These are phyloP conservation scores for Ilyonectria destructans DNA, from an alignment of 2,329 filamentous ascomycete genomes.

Conservation along the genomic window DNA sequence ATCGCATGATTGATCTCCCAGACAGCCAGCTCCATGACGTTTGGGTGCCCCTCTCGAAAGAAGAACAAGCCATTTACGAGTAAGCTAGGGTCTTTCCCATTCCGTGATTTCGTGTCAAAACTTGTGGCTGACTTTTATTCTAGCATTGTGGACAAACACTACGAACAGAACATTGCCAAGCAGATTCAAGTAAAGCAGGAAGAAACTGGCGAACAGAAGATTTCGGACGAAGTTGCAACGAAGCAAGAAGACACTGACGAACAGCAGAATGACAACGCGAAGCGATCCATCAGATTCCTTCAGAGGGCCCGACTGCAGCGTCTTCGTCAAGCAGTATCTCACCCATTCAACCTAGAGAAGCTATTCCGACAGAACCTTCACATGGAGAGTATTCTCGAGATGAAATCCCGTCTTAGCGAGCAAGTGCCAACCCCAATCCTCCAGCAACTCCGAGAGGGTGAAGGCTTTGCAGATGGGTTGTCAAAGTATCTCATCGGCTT, in stretches of 20 bases:
- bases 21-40: conserved; percentile 34
- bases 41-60: conserved; percentile 43
- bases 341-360: conserved; percentile 50
- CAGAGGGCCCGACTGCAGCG: conserved; percentile 5
- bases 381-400: not conserved
- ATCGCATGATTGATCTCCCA: conserved; percentile 48
- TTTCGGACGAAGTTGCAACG: not conserved
- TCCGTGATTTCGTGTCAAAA: too few species aligned
- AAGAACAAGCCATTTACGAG: conserved; percentile 49
- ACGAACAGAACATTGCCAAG: not conserved
- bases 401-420: not conserved
- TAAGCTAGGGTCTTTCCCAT: conserved; percentile 29
- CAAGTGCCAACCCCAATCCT: conserved; percentile 7
- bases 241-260: not conserved
- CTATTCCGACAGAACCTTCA: conserved; percentile 34
- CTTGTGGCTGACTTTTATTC: not conserved
- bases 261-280: not conserved
- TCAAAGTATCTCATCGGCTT: conserved; percentile 35
- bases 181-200: not conserved
- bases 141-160: conserved; percentile 18
- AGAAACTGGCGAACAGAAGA: not conserved
- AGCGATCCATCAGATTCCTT: not conserved
- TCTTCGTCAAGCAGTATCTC: conserved; percentile 47
- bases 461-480: conserved; percentile 4
- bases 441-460: conserved; percentile 21